A percentile compares a stretch with the other conserved stretches of the same genome.
These are phyloP conservation scores for Phaseolus lunatus DNA, from an alignment of 306 rosid species.

Conservation along the genomic window DNA sequence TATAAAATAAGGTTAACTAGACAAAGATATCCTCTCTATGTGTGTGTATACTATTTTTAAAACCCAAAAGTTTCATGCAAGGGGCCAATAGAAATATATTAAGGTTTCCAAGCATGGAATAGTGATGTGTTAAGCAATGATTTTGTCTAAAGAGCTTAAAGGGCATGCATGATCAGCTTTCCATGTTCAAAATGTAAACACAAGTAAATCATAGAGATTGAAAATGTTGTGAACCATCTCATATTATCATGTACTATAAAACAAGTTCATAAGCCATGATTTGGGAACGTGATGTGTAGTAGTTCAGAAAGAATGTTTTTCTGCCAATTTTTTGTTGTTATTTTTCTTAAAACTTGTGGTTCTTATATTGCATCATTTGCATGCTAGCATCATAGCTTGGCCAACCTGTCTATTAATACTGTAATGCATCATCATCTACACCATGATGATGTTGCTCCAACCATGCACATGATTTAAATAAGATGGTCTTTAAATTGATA, in stretches of 20 bases:
- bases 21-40: slow-evolving; percentile 4
- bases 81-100: slow-evolving; percentile 38
- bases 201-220: slow-evolving; percentile 35
- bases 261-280: slow-evolving; percentile 45
- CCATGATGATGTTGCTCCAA: slow-evolving; percentile 67
- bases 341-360: slow-evolving; percentile 1
- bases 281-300: slow-evolving; percentile 9
- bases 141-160: slow-evolving; percentile 46
- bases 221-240: slow-evolving; percentile 36
- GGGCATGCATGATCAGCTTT: slow-evolving; percentile 34
- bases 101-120: slow-evolving; percentile 48
- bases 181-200: slow-evolving; percentile 43
- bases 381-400: slow-evolving; percentile 59
- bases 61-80: slow-evolving; percentile 30
- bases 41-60: slow-evolving; percentile 38
- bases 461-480: slow-evolving; percentile 47
- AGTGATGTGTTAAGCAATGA: slow-evolving; percentile 48
- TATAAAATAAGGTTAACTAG: slow-evolving; percentile 24
- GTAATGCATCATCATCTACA: slow-evolving; percentile 52
- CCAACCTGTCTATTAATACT: slow-evolving; percentile 41
- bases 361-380: slow-evolving; percentile 40
- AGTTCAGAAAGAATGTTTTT: slow-evolving; percentile 40
- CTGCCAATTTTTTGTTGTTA: not conserved
- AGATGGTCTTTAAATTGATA: slow-evolving; percentile 49
- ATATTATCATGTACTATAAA: slow-evolving; percentile 7